A percentile compares a stretch with the other conserved stretches of the same genome.
phyloP scores from a whole-genome alignment of 768 basidiomycete species.

The Podaxis pistillaris region DNA sequence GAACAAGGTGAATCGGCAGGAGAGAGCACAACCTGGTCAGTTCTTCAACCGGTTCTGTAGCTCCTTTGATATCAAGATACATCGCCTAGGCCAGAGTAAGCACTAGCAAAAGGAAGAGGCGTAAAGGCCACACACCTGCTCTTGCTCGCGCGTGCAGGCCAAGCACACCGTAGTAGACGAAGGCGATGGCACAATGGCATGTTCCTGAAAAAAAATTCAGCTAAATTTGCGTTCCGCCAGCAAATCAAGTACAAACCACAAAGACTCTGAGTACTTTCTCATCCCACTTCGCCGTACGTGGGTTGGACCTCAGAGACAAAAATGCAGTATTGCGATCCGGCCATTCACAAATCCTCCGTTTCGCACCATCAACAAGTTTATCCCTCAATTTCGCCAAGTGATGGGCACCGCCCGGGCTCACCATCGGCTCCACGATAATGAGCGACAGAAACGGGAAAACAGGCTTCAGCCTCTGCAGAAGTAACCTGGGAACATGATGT shows the following conservation, averaged over 20 bases:
- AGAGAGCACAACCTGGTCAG: conserved; percentile 37
- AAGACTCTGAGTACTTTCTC: conserved; percentile 48
- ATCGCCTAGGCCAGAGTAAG: conserved; percentile 42
- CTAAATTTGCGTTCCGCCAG: neutral
- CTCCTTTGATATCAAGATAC: conserved; percentile 59
- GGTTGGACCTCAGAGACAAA: conserved; percentile 8
- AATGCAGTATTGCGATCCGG: conserved; percentile 32
- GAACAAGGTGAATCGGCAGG: conserved; percentile 10
- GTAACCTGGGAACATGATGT: conserved; percentile 35
- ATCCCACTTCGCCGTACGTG: conserved; percentile 48
- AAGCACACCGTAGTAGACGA: conserved; percentile 38
- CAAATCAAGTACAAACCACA: conserved; percentile 37
- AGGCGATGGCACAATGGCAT: conserved; percentile 42
- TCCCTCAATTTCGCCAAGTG: conserved; percentile 40
- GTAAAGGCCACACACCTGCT: conserved; percentile 43
- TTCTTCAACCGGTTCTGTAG: conserved; percentile 48
- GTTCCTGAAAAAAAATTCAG: conserved; percentile 30
- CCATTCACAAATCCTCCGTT: conserved; percentile 54
- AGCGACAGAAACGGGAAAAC: conserved; percentile 45
- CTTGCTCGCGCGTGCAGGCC: conserved; percentile 61
- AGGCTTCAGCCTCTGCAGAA: conserved; percentile 50
- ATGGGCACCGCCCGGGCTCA: conserved; percentile 48
- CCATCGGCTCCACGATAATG: conserved; percentile 63
- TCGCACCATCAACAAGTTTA: conserved; percentile 44
- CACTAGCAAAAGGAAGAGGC: neutral